These are phyloP conservation scores for Apiotrichum gamsii DNA, from an alignment of 1,284 basidiomycete genomes.

Conservation along the genomic window DNA sequence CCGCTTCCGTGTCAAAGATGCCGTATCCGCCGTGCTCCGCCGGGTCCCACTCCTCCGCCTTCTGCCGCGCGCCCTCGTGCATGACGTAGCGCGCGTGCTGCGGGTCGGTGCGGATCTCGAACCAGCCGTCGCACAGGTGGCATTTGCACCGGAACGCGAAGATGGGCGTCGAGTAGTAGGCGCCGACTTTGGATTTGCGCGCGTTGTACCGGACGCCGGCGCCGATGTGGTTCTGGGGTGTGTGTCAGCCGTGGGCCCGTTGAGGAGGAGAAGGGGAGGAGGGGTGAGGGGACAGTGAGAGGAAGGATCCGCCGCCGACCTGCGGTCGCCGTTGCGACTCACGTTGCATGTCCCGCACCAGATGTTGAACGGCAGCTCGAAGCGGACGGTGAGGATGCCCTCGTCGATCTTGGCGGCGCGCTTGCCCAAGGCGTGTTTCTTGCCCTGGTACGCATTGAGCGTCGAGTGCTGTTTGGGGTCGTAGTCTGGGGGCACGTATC, in stretches of 20 bases:
- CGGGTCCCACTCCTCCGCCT: conserved; percentile 93
- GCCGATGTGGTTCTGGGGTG: conserved; percentile 68
- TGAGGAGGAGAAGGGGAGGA: too few species aligned
- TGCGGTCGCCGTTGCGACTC: too few species aligned
- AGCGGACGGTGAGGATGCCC: conserved; percentile 82
- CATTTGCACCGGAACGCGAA: conserved; percentile 95
- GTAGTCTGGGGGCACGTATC: conserved; percentile 91
- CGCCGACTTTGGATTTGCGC: conserved; percentile 94
- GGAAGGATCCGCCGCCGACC: too few species aligned
- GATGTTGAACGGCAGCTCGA: conserved; percentile 93
- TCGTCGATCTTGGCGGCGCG: conserved; percentile 83
- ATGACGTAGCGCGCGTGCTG: conserved; percentile 96
- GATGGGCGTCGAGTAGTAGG: conserved; percentile 90
- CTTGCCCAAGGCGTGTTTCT: conserved; percentile 85
- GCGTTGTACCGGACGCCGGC: conserved; percentile 98
- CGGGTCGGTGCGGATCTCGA: conserved; percentile 95
- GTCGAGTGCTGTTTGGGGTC: conserved; percentile 72
- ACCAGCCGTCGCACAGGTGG: conserved; percentile 85
- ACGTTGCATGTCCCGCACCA: conserved; percentile 88
- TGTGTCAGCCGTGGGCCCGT: not conserved
- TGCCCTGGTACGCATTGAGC: conserved; percentile 69
- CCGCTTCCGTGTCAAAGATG: conserved; percentile 63
- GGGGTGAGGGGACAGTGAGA: too few species aligned
- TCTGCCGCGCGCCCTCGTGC: conserved; percentile 75
- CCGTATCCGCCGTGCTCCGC: conserved; percentile 89